A percentile compares a stretch with the other conserved stretches of the same genome.
Evolutionary conservation across 2,329 filamentous ascomycete species (phyloP).

Genomic region (Colletotrichum sp.): DNA sequence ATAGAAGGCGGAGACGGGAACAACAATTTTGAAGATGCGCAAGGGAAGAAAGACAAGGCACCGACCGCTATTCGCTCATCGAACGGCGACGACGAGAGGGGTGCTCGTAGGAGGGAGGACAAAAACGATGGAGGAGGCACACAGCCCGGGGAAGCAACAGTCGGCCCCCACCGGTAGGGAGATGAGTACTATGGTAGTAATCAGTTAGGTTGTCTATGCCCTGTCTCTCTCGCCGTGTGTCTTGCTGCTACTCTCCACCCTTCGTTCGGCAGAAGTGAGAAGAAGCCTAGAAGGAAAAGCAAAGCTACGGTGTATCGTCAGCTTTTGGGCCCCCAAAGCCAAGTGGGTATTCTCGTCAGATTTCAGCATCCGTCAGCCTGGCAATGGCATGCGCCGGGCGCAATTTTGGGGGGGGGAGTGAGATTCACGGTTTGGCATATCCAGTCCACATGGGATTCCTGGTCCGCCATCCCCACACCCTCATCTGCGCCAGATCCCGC

Average conservation of each 20-base stretch:
- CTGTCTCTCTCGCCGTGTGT: background rate
- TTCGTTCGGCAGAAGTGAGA: background rate
- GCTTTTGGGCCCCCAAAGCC: background rate
- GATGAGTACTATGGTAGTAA: background rate
- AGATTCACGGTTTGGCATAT: background rate
- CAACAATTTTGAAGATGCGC: background rate
- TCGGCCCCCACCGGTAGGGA: background rate
- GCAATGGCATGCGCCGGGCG: background rate
- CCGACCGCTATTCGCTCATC: background rate
- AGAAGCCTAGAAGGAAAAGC: background rate
- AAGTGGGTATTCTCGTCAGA: background rate
- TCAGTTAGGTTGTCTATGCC: background rate
- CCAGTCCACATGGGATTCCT: background rate
- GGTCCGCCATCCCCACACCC: background rate
- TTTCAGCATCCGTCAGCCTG: background rate
- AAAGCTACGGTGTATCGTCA: background rate
- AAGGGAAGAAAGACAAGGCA: background rate
- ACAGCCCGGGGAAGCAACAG: background rate
- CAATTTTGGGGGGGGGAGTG: background rate
- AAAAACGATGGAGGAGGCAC: background rate
- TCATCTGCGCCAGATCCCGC: background rate
- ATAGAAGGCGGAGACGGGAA: background rate
- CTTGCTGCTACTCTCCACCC: background rate
- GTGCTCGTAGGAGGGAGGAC: background rate
- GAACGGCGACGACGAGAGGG: background rate